phyloP scores from a whole-genome alignment of 805 yeast genomes.

The Barnettozyma sucrosica region DNA sequence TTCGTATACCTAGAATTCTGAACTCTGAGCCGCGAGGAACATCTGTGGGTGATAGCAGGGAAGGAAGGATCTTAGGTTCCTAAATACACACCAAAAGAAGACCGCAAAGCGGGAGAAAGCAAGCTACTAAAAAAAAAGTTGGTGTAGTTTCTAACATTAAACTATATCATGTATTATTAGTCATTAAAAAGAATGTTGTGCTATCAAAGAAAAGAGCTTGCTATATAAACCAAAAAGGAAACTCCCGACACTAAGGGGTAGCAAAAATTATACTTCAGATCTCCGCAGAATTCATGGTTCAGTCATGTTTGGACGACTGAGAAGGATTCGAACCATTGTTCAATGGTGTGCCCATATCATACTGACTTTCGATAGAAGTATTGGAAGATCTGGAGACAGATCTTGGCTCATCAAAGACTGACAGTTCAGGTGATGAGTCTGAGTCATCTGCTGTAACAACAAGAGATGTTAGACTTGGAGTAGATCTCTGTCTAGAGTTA shows the following conservation, averaged over 20 bases:
- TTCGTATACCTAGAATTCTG: no score
- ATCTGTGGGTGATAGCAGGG: no score
- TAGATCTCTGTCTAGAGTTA: slow-evolving; percentile 6
- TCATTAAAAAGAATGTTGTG: neutral
- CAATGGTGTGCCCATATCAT: slow-evolving; percentile 7
- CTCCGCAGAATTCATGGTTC: neutral
- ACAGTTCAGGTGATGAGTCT: slow-evolving; percentile 17
- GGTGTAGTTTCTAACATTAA: no score
- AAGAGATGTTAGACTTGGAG: slow-evolving; percentile 2
- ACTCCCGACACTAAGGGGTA: no score
- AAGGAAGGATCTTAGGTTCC: neutral
- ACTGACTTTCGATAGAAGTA: slow-evolving; percentile 26
- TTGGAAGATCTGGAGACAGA: slow-evolving; percentile 31
- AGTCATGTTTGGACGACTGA: slow-evolving; percentile 2
- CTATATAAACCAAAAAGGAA: neutral
- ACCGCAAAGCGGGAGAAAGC: no score
- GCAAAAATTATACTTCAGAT: neutral
- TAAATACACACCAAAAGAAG: no score
- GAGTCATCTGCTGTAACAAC: slow-evolving; percentile 6
- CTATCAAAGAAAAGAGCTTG: neutral
- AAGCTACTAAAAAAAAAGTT: no score
- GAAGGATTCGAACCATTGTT: neutral
- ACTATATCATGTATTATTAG: slow-evolving; percentile 2
- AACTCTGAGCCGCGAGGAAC: no score
- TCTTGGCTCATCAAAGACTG: slow-evolving; percentile 28